Evolutionary conservation across 768 basidiomycete species (phyloP), one percentile per base, ranked within the genome.

Genomic region (Xerocomellus dryophilus): DNA sequence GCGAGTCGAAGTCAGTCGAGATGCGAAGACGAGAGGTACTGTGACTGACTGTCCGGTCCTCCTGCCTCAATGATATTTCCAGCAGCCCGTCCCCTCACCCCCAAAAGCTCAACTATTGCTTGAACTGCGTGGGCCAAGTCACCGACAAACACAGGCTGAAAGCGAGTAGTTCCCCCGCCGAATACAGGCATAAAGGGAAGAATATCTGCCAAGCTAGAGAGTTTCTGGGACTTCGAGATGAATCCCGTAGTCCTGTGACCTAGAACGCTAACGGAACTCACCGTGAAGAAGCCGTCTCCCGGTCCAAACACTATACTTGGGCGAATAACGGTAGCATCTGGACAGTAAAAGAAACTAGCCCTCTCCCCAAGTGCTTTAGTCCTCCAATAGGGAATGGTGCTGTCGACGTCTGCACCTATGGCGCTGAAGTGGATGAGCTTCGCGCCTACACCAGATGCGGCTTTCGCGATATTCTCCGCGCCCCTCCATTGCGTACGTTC

Each of bases 111-210:
- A 6, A 25, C 25, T 25, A 25, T 6, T 25, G 25, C 25, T 25
- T 25, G 25, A 25, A 25, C 25, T 25, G 25, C 25, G 25, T 25
- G 71, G 10, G 83, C 85, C 29, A 92, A 60, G 64, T 92, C 88
- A 0, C 79, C 84, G 1, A 82, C 86, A 62, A 82, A 89, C 11
- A 89, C 82, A 12, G 88, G 87, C 60, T 90, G 88, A 63, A 90
- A 90, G 23, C 71, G 75, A 7, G 85, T 73, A 10, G 58, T 68
- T 2, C 89, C 88, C n/a, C 84, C 84, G 9, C 81, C 84, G 62
- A 88, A 90, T 6, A 90, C 85, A n/a, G 88, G 88, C 25, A 90
- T 67, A 64, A 88, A 83, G 2, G 88, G 88, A 32, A 90, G 68
- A 55, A 80, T 73, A 46, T 73, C 74, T 1, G 85, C 79, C 27